Base-by-base conservation (phyloP, 257 asterid species). In the Gentiana macrophylla region DNA sequence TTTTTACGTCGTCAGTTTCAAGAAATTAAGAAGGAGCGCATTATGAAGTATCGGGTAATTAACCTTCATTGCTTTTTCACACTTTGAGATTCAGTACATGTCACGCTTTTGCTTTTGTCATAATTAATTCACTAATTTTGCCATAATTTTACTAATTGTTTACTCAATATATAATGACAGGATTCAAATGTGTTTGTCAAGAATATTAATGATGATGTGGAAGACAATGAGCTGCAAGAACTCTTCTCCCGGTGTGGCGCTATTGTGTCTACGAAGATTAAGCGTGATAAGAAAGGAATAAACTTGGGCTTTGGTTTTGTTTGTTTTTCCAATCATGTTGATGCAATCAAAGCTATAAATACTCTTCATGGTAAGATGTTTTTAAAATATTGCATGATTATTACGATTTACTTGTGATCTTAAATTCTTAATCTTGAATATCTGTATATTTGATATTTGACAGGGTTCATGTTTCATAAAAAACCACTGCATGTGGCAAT, bases 241-340 rank as follows among this genome's bases (percentile, higher is more conserved):
- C 72, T 67, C 60, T 89, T 89, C 56, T 80, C 83, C 64, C 63
- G 56, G 44, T 89, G 94, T 77, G 97, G 94, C 38, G 65, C 74
- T 34, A 84, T 86, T 62, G 84, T 84, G 51, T 89, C 95, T 35
- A 90, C 74, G 10, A 86, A 77, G 68, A 62, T 89, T 56, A 89
- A 86, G 97, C 75, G 72, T 66, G 94, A 89, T 67, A 90, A 84
- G 15, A 84, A 79, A 68, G 95, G 93, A 65, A 47, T 79, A 46
- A 80, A 86, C 70, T 84, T 74, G 70, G 97, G 95, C 61, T 86
- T 84, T 72, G 97, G 95, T 59, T 89, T 89, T 72, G 88, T 86
- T 59, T 89, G 95, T 80, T 89, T 81, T 79, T 79, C 95, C 55
- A 71, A 67, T 3, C 86, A 89, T 6, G 90, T 76, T 65, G 95